Evolutionary conservation across 2,329 filamentous ascomycete species (phyloP), one percentile per base, ranked within the genome.

Genomic region (Tolypocladium sp.): DNA sequence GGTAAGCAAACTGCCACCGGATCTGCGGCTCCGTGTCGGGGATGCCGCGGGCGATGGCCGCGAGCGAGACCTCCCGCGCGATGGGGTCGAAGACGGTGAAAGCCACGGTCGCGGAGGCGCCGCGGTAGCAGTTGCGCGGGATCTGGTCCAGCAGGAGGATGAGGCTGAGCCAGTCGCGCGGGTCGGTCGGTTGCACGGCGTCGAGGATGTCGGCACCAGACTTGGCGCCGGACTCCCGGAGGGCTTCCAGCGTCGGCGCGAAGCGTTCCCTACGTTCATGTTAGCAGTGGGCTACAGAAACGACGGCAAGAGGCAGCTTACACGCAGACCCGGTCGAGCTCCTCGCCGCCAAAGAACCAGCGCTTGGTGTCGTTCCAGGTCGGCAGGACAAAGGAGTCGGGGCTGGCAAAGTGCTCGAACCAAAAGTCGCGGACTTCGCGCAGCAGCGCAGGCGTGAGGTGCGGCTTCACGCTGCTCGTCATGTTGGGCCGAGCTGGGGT

Each of bases 61-160:
- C 57, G 4, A 66, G 56, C 1, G 77, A 67, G 8, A 86, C 66
- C 2, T 77, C 71, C n/a, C 71, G 70, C 0, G 80, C 76, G 2
- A 88, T 70, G 8, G 76, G 77, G 63, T 88, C 85, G 63, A 84
- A 87, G 63, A 81, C 76, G 1, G 60, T 71, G 65, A 86, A 87
- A 13, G 80, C 70, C 2, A 79, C 51, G 2, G 57, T 62, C 0
- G 74, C 68, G 30, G 82, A 70, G 0, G 74, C 71, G 0, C 75
- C 78, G 17, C 86, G 82, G 70, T 81, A 85, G 62, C 82, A 76
- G 66, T 88, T 87, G 2, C 86, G 79, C 0, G 85, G 76, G 49
- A 88, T 75, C 66, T 88, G 85, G 62, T 88, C 86, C 2, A 88
- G 76, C 2, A 88, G 74, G 2, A 88, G 64, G 6, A 84, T 65